Evolutionary conservation across 1,284 basidiomycete genomes (phyloP), one percentile per base, ranked within the genome.

Genomic region (Rhodotorula sp.): DNA sequence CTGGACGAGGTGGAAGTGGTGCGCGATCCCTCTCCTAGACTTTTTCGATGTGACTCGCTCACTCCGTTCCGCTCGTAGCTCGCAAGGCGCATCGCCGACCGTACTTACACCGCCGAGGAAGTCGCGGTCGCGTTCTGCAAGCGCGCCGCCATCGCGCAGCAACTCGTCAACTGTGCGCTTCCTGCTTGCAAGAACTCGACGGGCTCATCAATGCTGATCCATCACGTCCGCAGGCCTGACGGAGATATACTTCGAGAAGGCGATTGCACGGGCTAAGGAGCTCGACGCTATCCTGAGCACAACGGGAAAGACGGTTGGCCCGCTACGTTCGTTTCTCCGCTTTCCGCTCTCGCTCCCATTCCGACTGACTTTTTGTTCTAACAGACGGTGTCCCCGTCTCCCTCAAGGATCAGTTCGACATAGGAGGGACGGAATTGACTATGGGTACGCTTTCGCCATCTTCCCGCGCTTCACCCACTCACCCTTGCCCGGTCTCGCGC

Each of bases 211-310:
- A 39, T n/a, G 39, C 58, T 46, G 29, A 44, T 44, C 29, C 2
- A 22, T 22, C 32, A 7, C 39, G 39, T 27, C 17, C n/a, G 12
- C 25, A 61, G 60, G 65, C 51, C 32, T 67, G 12, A 67, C 66
- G 41, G 66, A 67, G 53, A 46, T 69, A 29, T 53, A 56, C 48
- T 53, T 69, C 32, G 61, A 87, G 0, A 84, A 85, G 37, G 89
- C 87, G 0, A 81, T 90, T 12, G 81, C 80, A 41, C 82, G 85
- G 29, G 90, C 89, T 9, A 81, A 79, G 53, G 83, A 86, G 78
- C 82, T 89, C 6, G 90, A 91, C 75, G 84, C 83, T 3, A 81
- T 87, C 76, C 78, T 88, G 37, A 82, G 82, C 64, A 79, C 77
- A 58, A 85, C 81, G 2, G 81, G 82, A 1, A 78, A 79, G 55